Evolutionary conservation across 257 asterid species (phyloP).

Genomic region (Capsicum chinense): DNA sequence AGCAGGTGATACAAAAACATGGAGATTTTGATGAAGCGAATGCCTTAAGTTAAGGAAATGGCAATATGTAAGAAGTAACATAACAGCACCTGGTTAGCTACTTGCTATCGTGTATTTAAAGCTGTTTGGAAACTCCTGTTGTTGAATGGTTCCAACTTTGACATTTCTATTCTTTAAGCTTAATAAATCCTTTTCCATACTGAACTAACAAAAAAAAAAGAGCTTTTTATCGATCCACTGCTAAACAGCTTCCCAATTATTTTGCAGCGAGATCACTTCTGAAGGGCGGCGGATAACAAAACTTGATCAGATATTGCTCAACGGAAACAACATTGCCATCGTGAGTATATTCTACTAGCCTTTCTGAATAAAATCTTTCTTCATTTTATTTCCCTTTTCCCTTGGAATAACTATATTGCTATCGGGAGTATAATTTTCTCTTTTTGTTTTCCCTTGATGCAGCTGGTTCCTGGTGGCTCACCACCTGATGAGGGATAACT

Average conservation of each 20-base stretch:
- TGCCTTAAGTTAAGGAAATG: constrained; percentile 42
- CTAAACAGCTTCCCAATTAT: too few species aligned
- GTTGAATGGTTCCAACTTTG: constrained; percentile 27
- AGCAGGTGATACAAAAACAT: constrained; percentile 31
- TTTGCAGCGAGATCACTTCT: too few species aligned
- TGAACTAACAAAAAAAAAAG: neutral
- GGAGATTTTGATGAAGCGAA: constrained; percentile 42
- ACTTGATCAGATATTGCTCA: too few species aligned
- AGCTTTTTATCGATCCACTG: too few species aligned
- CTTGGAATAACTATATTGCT: too few species aligned
- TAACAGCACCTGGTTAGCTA: constrained; percentile 52
- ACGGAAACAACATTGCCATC: too few species aligned
- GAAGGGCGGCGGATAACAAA: too few species aligned
- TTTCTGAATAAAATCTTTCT: too few species aligned
- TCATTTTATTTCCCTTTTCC: too few species aligned
- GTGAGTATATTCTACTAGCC: too few species aligned
- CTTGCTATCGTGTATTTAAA: constrained; percentile 54
- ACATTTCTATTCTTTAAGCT: constrained; percentile 14
- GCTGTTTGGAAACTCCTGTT: constrained; percentile 29
- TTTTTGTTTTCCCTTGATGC: too few species aligned
- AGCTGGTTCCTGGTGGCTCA: constrained; percentile 53
- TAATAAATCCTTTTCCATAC: neutral
- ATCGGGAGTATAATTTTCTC: too few species aligned
- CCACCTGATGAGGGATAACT: constrained; percentile 49
- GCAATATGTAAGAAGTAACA: constrained; percentile 37